Evolutionary conservation across 2,329 filamentous ascomycete genomes (phyloP), one percentile per base, ranked within the genome.

Genomic region (Aspergillus melleus): DNA sequence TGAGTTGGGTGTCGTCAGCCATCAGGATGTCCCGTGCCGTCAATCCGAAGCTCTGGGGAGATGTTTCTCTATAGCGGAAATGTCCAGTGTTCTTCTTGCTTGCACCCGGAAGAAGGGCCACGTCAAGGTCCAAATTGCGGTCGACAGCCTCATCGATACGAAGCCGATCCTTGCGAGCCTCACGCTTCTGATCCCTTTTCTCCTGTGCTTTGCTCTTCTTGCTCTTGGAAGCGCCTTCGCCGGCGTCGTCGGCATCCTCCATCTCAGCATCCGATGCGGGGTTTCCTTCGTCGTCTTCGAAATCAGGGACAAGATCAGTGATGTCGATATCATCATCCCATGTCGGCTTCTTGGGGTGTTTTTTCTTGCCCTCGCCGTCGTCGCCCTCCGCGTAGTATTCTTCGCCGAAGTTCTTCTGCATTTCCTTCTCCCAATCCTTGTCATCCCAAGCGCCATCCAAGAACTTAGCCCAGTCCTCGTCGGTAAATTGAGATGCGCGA

Each of bases 251-350:
- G 10, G 72, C 74, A 8, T 77, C 76, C 10, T 75, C 78, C 67
- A 68, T 68, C 76, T 84, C 81, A 1, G 77, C 80, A 63, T 88
- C 85, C 5, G 86, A 85, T 1, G 79, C 78, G 20, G 86, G 84
- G 53, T 81, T 62, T n/a, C 72, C 70, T 78, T 86, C 85, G 26
- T 91, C 89, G 26, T 91, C 89, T n/a, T 91, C 90, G 20, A 96
- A 96, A 62, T 96, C 91, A 1, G 92, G 92, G 29, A 96, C 80
- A 54, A 97, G 83, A 74, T 96, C 94, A 62, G 90, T 92, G 79
- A 99, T 98, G 72, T 98, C 93, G 68, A 99, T 97, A 73, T 99
- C 95, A 70, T 98, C 92, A 69, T 97, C 91, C 90, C 94, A 99
- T 63, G 87, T 90, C 10, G 91, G 92, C 79, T 96, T 96, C 82